These are phyloP conservation scores for Cardamine resedifolia DNA, from an alignment of 345 rosid species.

Conservation along the genomic window DNA sequence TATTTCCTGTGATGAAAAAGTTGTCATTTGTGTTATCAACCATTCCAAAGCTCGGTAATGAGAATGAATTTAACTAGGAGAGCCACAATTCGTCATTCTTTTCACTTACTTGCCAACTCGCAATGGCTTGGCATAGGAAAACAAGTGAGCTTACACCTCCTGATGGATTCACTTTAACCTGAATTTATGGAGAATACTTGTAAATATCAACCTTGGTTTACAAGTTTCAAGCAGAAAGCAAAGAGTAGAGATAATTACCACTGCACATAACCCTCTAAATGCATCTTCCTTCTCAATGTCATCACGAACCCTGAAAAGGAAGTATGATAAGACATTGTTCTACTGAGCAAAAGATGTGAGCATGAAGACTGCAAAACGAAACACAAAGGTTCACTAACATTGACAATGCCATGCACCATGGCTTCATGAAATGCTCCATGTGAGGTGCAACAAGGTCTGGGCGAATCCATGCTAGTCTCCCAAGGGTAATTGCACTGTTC, in stretches of 20 bases:
- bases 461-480: conserved; percentile 97
- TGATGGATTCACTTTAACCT: conserved; percentile 91
- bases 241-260: conserved; percentile 47
- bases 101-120: conserved; percentile 94
- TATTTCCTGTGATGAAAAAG: conserved; percentile 59
- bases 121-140: conserved; percentile 84
- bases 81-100: neutral
- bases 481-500: conserved; percentile 97
- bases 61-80: conserved; percentile 1
- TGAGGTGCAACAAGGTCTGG: conserved; percentile 97
- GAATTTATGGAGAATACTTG: conserved; percentile 21
- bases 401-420: conserved; percentile 93
- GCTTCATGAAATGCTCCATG: conserved; percentile 97
- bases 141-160: conserved; percentile 89
- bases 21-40: neutral
- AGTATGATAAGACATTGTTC: conserved; percentile 14
- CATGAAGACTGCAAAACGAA: neutral
- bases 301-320: conserved; percentile 78
- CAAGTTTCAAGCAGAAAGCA: conserved; percentile 17
- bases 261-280: conserved; percentile 92
- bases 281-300: conserved; percentile 99
- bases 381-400: conserved; percentile 50
- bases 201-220: conserved; percentile 9
- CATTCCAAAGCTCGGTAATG: neutral
- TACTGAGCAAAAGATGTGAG: neutral